Percentiles rank a stretch among this genome's conserved stretches.
These are phyloP conservation scores for Chrysosporium keratinophilum DNA, from an alignment of 2,329 filamentous ascomycete genomes.

Conservation along the genomic window DNA sequence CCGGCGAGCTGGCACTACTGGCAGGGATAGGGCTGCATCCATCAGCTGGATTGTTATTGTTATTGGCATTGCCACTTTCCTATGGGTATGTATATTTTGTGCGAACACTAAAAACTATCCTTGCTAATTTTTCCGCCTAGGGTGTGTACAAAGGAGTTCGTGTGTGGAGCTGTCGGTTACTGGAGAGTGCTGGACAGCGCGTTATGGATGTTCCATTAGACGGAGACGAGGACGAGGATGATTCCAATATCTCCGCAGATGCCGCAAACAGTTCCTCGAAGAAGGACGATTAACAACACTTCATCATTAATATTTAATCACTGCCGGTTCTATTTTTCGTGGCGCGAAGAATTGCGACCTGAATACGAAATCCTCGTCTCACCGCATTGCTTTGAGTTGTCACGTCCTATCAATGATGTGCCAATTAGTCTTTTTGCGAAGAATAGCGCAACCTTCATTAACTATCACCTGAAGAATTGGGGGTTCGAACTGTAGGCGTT, in stretches of 20 bases:
- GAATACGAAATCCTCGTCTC: background rate
- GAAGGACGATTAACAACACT: conserved; percentile 21
- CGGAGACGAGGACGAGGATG: conserved; percentile 49
- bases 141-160: conserved; percentile 73
- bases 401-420: conserved; percentile 73
- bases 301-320: conserved; percentile 3
- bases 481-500: conserved; percentile 9
- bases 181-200: conserved; percentile 66
- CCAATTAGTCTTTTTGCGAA: conserved; percentile 97
- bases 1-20: conserved; percentile 48
- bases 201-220: conserved; percentile 61
- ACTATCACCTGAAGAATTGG: conserved; percentile 20
- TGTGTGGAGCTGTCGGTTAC: conserved; percentile 58
- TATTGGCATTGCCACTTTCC: conserved; percentile 68
- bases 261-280: conserved; percentile 19
- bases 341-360: background rate
- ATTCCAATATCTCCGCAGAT: conserved; percentile 32
- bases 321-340: background rate
- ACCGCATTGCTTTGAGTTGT: conserved; percentile 95
- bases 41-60: conserved; percentile 70
- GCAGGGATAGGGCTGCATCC: conserved; percentile 65
- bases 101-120: background rate
- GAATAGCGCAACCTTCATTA: conserved; percentile 42
- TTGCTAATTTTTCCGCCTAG: conserved; percentile 35
- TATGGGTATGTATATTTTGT: conserved; percentile 50